Conservation (phyloP, 2,329 filamentous ascomycete genomes). For the Fusarium stilboides region DNA sequence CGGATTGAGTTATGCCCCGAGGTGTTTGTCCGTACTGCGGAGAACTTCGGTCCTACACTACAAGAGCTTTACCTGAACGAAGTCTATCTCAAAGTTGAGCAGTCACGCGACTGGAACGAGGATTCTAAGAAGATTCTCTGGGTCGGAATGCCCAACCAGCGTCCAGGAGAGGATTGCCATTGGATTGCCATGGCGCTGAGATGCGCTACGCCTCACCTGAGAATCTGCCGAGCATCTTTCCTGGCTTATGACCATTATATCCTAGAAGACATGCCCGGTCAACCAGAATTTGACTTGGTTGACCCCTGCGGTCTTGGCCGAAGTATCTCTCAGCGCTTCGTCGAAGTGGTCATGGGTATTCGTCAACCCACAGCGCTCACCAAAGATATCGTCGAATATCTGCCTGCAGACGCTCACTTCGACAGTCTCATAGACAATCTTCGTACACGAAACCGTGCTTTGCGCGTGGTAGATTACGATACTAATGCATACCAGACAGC, state of each 20-base stretch:
- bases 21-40: constrained; percentile 54
- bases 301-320: constrained; percentile 61
- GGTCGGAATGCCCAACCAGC: constrained; percentile 62
- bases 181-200: constrained; percentile 63
- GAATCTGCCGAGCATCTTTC: constrained; percentile 61
- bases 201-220: constrained; percentile 54
- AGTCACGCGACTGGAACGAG: constrained; percentile 54
- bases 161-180: constrained; percentile 54
- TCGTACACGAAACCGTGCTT: constrained; percentile 44
- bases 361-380: constrained; percentile 55
- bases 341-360: constrained; percentile 61
- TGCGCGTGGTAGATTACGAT: constrained; percentile 55
- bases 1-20: constrained; percentile 58
- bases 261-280: constrained; percentile 49
- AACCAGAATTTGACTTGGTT: constrained; percentile 57
- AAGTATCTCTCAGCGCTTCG: constrained; percentile 62
- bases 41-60: constrained; percentile 57
- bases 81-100: constrained; percentile 61
- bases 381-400: constrained; percentile 55
- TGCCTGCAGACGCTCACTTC: constrained; percentile 48
- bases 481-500: constrained; percentile 56
- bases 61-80: constrained; percentile 63
- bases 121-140: constrained; percentile 58
- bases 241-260: constrained; percentile 62
- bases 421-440: constrained; percentile 49